Percentiles rank a stretch among this genome's conserved stretches.
phyloP scores from a whole-genome alignment of 106 monocot genomes.

The Allium cepa region DNA sequence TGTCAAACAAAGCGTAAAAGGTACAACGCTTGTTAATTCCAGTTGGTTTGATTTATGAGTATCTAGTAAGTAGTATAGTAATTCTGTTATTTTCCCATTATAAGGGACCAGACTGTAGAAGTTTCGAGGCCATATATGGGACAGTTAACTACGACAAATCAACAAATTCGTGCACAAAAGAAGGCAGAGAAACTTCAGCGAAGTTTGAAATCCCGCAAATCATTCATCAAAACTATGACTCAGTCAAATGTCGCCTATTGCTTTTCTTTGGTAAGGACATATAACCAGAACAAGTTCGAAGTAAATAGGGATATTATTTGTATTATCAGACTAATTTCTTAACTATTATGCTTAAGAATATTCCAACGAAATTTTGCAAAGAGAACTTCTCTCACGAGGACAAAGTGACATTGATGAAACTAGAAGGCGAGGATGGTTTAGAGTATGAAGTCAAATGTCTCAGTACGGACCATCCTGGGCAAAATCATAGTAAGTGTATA shows the following conservation, averaged over 20 bases:
- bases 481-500: too few relatives aligned
- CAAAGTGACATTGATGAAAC: slow-evolving; percentile 32
- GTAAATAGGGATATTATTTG: neutral
- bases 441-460: slow-evolving; percentile 59
- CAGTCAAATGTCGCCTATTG: slow-evolving; percentile 72
- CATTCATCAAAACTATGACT: slow-evolving; percentile 71
- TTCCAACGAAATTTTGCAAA: slow-evolving; percentile 52
- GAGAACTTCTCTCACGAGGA: slow-evolving; percentile 37
- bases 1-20: too few relatives aligned
- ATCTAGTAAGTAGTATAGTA: too few relatives aligned
- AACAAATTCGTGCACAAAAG: slow-evolving; percentile 20
- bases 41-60: too few relatives aligned
- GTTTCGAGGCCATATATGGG: too few relatives aligned
- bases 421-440: slow-evolving; percentile 62
- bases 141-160: too few relatives aligned
- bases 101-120: too few relatives aligned
- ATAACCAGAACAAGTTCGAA: neutral
- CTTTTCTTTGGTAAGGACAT: slow-evolving; percentile 68
- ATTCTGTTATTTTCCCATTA: too few relatives aligned
- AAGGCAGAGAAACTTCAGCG: slow-evolving; percentile 45
- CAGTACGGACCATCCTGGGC: slow-evolving; percentile 35
- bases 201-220: slow-evolving; percentile 25
- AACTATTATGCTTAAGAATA: slow-evolving; percentile 23
- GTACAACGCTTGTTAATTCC: too few relatives aligned
- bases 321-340: neutral